Evolutionary conservation across 2,329 filamentous ascomycete genomes (phyloP).

Genomic region (Dactylonectria estremocensis): DNA sequence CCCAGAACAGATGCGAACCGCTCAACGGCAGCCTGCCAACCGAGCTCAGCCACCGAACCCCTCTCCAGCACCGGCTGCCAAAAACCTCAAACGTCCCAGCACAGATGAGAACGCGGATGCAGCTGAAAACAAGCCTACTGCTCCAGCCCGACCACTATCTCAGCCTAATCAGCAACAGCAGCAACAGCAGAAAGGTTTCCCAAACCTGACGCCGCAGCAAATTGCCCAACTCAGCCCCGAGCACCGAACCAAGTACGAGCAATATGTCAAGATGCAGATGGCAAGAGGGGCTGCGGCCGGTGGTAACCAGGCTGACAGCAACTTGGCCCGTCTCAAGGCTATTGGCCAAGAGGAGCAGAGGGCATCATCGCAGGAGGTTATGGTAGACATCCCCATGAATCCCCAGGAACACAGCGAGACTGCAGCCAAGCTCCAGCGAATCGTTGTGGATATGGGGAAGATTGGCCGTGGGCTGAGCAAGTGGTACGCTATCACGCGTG

Average conservation of each 20-base stretch:
- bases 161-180: conserved; percentile 45
- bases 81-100: conserved; percentile 67
- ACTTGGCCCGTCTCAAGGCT: conserved; percentile 52
- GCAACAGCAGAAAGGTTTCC: conserved; percentile 38
- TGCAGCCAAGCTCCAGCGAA: conserved; percentile 59
- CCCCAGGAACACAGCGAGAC: conserved; percentile 62
- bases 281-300: conserved; percentile 40
- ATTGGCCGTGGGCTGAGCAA: conserved; percentile 61
- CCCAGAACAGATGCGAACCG: conserved; percentile 45
- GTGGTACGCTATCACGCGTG: conserved; percentile 65
- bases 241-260: conserved; percentile 62
- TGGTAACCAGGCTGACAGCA: conserved; percentile 40
- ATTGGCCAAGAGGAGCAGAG: conserved; percentile 60
- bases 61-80: conserved; percentile 58
- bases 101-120: conserved; percentile 61
- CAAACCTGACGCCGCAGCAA: conserved; percentile 50
- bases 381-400: conserved; percentile 64
- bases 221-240: conserved; percentile 61
- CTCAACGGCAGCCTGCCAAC: conserved; percentile 47
- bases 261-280: conserved; percentile 52
- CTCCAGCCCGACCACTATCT: conserved; percentile 41
- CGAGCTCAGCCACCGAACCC: conserved; percentile 55
- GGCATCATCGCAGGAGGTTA: conserved; percentile 56
- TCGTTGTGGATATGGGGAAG: conserved; percentile 60
- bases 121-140: conserved; percentile 38